Percentiles rank a stretch among this genome's conserved stretches.
Evolutionary conservation across 768 basidiomycete genomes (phyloP).

Genomic region (Xerocomellus chrysenteron): DNA sequence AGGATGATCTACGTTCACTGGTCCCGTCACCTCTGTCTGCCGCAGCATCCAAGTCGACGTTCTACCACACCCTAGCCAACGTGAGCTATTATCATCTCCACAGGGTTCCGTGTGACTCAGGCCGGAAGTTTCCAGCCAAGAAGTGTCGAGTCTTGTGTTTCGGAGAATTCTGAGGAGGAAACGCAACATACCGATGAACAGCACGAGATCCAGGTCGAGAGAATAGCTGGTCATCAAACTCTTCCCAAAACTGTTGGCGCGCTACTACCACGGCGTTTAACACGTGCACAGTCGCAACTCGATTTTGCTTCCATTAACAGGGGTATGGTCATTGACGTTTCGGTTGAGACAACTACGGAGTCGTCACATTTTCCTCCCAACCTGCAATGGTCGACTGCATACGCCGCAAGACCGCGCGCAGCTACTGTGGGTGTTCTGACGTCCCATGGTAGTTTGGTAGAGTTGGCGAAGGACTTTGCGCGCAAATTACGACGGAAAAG

Average conservation of each 20-base stretch:
- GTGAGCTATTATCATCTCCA: conserved; percentile 29
- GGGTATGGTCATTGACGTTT: conserved; percentile 45
- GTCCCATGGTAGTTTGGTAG: conserved; percentile 31
- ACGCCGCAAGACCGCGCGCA: conserved; percentile 30
- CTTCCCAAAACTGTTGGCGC: conserved; percentile 42
- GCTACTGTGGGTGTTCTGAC: conserved; percentile 33
- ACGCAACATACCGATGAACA: conserved; percentile 41
- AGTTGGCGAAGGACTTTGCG: conserved; percentile 42
- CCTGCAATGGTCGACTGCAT: conserved; percentile 15
- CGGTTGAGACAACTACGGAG: conserved; percentile 43
- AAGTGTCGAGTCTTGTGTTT: conserved; percentile 46
- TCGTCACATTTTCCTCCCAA: conserved; percentile 1
- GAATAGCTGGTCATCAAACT: conserved; percentile 43
- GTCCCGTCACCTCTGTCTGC: conserved; percentile 37
- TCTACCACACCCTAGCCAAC: conserved; percentile 45
- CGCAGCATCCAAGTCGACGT: conserved; percentile 45
- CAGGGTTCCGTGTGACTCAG: conserved; percentile 9
- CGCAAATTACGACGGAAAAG: conserved; percentile 44
- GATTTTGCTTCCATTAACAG: conserved; percentile 32
- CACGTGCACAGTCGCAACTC: conserved; percentile 41
- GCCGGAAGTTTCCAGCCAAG: conserved; percentile 36
- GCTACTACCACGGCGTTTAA: conserved; percentile 47
- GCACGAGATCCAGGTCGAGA: conserved; percentile 50
- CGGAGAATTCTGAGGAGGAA: conserved; percentile 34
- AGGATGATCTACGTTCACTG: conserved; percentile 19